Percentiles rank a stretch among this genome's conserved stretches.
Conservation (phyloP, 306 rosid genomes). For the Styphnolobium japonicum region DNA sequence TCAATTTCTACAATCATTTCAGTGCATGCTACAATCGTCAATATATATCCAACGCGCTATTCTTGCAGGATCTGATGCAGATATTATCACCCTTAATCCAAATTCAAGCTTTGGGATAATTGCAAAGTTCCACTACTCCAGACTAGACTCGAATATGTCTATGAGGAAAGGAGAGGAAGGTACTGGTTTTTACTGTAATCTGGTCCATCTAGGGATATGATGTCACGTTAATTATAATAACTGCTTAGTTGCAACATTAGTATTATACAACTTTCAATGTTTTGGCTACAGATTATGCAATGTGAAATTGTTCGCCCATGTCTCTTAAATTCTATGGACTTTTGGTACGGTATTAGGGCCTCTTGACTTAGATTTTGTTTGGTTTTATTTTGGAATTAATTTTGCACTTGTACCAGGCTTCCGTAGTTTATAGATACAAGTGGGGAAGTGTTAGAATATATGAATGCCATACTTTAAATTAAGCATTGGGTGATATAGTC, state of each 20-base stretch:
- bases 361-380: not conserved
- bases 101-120: constrained; percentile 77
- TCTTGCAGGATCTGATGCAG: constrained; percentile 92
- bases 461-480: not conserved
- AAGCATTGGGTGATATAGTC: not conserved
- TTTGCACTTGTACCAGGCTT: not conserved
- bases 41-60: constrained; percentile 88
- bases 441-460: too few species aligned
- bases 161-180: constrained; percentile 92
- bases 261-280: not conserved
- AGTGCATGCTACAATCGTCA: constrained; percentile 93
- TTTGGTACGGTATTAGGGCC: not conserved
- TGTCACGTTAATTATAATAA: not conserved
- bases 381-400: not conserved
- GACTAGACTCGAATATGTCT: constrained; percentile 79
- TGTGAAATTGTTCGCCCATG: not conserved
- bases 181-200: constrained; percentile 27
- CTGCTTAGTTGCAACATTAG: not conserved
- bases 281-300: not conserved
- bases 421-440: not conserved
- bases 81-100: constrained; percentile 86
- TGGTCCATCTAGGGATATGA: not conserved
- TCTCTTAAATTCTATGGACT: not conserved
- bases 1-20: constrained; percentile 25
- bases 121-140: constrained; percentile 79